Base-by-base conservation (phyloP, 2,329 filamentous ascomycete species). In the Epichloe bromicola region DNA sequence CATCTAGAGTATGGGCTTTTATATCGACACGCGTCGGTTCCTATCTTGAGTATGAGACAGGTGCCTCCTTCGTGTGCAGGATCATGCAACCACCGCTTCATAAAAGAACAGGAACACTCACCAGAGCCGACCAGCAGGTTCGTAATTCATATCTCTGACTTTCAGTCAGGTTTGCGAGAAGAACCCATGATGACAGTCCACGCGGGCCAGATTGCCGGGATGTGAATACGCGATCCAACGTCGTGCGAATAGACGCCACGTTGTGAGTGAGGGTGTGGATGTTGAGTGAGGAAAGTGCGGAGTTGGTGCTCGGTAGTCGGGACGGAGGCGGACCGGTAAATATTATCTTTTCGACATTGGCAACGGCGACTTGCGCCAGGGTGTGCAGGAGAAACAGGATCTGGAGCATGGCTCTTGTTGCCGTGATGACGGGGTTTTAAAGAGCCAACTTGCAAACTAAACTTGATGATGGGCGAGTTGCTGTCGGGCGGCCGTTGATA, bases 341-440 rank as follows among this genome's bases (percentile, higher is more conserved):
- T 61, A 97, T 88, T 59, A 79, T 75, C 70, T 98, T 98, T 98
- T 97, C 93, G 51, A 86, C 85, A 66, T 98, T 97, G 65, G 85
- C 88, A 20, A 57, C 36, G 36, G 51, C 59, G n/a, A 59, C 12
- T 12, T 53, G 40, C 5, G 58, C 46, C 17, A 52, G 48, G 17
- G 40, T 37, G 44, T 26, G 49, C 5, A 48, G 20, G n/a, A 49
- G 49, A 43, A 48, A 41, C 4, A 53, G 14, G 19, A 33, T 30
- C 5, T 42, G 15, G 7, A 51, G 14, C 20, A 47, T 38, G 49
- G 43, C 20, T 46, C 11, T 20, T 14, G 19, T 19, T 47, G 23
- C 41, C 40, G 14, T 10, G 46, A 19, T 36, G 36, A 5, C 17
- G 47, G 36, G 34, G 11, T 0, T 7, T 38, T 7, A 0, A n/a